Evolutionary conservation across 257 asterid genomes (phyloP).

Genomic region (Penstemon newberryi): DNA sequence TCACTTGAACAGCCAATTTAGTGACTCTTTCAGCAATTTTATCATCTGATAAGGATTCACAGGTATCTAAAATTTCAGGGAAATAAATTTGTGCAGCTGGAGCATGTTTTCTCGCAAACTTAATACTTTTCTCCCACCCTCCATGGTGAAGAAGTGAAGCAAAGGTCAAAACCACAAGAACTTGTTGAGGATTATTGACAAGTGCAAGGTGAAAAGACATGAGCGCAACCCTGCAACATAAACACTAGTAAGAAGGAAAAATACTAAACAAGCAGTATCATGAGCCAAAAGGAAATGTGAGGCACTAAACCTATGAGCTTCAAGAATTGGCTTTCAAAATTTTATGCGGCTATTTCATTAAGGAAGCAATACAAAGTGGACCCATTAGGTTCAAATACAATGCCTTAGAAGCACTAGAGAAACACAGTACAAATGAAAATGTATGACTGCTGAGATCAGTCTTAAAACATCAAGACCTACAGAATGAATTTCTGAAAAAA

Average conservation of each 20-base stretch:
- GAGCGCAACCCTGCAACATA: constrained; percentile 71
- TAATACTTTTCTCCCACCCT: constrained; percentile 60
- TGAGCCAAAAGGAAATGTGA: constrained; percentile 21
- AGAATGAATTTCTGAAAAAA: not conserved
- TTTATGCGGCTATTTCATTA: constrained; percentile 5
- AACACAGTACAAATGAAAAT: constrained; percentile 5
- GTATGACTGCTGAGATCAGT: constrained; percentile 7
- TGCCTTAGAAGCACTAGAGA: constrained; percentile 17
- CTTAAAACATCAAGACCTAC: not conserved
- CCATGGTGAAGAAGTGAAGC: constrained; percentile 78
- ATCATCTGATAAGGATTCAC: constrained; percentile 50
- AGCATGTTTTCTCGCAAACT: constrained; percentile 62
- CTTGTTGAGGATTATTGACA: constrained; percentile 58
- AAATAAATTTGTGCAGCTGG: constrained; percentile 37
- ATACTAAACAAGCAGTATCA: constrained; percentile 21
- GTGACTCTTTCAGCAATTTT: constrained; percentile 64
- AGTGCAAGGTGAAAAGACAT: constrained; percentile 74
- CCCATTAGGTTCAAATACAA: constrained; percentile 9
- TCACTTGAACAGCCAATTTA: constrained; percentile 51
- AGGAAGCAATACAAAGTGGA: not conserved
- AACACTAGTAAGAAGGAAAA: constrained; percentile 25
- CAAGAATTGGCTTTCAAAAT: constrained; percentile 11
- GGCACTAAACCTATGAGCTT: constrained; percentile 10
- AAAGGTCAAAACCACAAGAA: constrained; percentile 66
- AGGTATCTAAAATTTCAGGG: constrained; percentile 64